Conservation (phyloP, 2,329 filamentous ascomycete genomes). For the Moelleriella libera region DNA sequence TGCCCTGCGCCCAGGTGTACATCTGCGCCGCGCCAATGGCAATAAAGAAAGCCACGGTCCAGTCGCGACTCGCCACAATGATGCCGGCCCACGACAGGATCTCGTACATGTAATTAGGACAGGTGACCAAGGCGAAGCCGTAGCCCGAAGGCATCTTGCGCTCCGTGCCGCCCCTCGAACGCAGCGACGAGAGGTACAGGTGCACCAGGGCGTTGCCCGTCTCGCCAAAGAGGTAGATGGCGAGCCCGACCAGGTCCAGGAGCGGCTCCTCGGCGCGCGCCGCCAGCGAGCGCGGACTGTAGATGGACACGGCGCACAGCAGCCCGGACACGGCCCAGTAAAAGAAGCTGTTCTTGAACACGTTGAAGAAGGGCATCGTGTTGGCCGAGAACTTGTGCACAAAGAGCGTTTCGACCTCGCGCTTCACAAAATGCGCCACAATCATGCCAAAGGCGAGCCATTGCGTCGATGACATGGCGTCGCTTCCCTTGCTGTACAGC, state of each 20-base stretch:
- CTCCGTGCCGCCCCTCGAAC: conserved; percentile 67
- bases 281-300: conserved; percentile 58
- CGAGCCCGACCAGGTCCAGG: conserved; percentile 54
- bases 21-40: conserved; percentile 63
- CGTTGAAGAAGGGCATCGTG: conserved; percentile 84
- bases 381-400: conserved; percentile 89
- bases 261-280: conserved; percentile 32
- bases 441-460: conserved; percentile 61
- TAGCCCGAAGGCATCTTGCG: conserved; percentile 78
- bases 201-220: conserved; percentile 70
- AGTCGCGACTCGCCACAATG: conserved; percentile 64
- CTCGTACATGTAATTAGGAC: conserved; percentile 97
- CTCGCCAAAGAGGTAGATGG: conserved; percentile 66
- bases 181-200: conserved; percentile 61
- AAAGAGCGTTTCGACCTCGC: conserved; percentile 86
- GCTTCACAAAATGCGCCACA: conserved; percentile 78
- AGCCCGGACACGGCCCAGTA: conserved; percentile 83
- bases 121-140: conserved; percentile 77
- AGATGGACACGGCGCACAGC: conserved; percentile 73
- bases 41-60: conserved; percentile 66
- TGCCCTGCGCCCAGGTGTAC: conserved; percentile 78
- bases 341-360: conserved; percentile 89
- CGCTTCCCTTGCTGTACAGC: conserved; percentile 29
- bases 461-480: conserved; percentile 51
- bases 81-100: conserved; percentile 75